Percentiles rank a stretch among this genome's conserved stretches.
Conservation (phyloP, 306 rosid species). For the Castanea crenata region DNA sequence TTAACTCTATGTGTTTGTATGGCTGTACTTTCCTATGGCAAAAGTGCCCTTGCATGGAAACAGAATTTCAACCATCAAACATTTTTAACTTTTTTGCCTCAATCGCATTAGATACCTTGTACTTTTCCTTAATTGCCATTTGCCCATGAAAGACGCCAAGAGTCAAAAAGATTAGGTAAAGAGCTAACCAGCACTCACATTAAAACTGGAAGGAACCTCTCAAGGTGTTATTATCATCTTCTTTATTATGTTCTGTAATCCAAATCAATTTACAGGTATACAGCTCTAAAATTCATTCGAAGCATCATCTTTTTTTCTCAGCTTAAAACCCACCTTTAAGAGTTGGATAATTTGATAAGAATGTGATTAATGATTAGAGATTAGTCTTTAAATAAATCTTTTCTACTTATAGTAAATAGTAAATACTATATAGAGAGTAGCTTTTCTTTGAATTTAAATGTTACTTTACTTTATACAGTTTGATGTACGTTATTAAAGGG, state of each 20-base stretch:
- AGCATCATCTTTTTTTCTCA: not conserved
- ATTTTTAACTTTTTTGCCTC: not conserved
- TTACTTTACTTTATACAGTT: no score
- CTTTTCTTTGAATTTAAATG: no score
- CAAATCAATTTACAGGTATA: constrained; percentile 10
- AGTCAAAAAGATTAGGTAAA: constrained; percentile 52
- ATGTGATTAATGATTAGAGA: no score
- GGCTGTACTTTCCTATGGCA: constrained; percentile 37
- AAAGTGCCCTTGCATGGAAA: constrained; percentile 53
- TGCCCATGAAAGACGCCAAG: constrained; percentile 4
- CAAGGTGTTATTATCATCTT: constrained; percentile 32
- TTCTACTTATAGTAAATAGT: no score
- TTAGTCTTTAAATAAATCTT: no score
- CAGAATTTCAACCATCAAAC: constrained; percentile 22
- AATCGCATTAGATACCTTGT: constrained; percentile 55
- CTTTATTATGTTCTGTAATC: constrained; percentile 20
- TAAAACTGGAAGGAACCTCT: constrained; percentile 35
- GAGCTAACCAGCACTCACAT: constrained; percentile 22
- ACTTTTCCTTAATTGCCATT: constrained; percentile 41
- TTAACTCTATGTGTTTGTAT: constrained; percentile 38
- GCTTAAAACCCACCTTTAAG: no score
- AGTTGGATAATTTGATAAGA: no score
- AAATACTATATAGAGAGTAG: no score
- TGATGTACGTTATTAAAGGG: no score
- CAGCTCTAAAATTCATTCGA: not conserved